Conservation (phyloP, 306 rosid species). For the Gillenia trifoliata region DNA sequence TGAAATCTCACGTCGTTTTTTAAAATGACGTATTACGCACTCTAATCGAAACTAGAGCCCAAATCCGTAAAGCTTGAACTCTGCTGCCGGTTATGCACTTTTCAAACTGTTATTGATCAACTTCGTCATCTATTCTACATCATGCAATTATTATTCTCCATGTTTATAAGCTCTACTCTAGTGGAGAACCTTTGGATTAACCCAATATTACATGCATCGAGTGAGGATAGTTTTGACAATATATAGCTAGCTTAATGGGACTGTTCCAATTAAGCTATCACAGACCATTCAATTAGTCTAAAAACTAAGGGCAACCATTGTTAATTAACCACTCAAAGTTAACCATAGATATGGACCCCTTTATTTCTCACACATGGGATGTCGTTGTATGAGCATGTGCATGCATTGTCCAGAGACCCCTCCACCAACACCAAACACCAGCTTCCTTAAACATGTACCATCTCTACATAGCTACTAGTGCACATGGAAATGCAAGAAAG, state of each 20-base stretch:
- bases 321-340: background rate
- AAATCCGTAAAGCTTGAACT: background rate
- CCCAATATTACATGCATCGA: background rate
- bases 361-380: conserved; percentile 40
- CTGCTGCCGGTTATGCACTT: too few relatives aligned
- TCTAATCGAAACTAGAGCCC: background rate
- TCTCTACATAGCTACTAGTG: background rate
- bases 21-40: too few relatives aligned
- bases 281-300: background rate
- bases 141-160: background rate
- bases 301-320: background rate
- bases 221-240: background rate
- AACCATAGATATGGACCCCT: conserved; percentile 7
- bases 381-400: conserved; percentile 32
- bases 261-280: background rate
- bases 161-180: background rate
- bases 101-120: background rate
- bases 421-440: conserved; percentile 8
- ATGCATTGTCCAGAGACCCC: conserved; percentile 16
- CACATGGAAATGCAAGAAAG: conserved; percentile 18
- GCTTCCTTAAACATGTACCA: conserved; percentile 9
- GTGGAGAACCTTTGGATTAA: too few relatives aligned
- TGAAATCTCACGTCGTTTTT: too few relatives aligned
- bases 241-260: background rate
- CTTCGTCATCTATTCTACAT: background rate